A percentile compares a stretch with the other conserved stretches of the same genome.
phyloP scores from a whole-genome alignment of 108 stramenopile genomes.

The Nitzschia sp. region DNA sequence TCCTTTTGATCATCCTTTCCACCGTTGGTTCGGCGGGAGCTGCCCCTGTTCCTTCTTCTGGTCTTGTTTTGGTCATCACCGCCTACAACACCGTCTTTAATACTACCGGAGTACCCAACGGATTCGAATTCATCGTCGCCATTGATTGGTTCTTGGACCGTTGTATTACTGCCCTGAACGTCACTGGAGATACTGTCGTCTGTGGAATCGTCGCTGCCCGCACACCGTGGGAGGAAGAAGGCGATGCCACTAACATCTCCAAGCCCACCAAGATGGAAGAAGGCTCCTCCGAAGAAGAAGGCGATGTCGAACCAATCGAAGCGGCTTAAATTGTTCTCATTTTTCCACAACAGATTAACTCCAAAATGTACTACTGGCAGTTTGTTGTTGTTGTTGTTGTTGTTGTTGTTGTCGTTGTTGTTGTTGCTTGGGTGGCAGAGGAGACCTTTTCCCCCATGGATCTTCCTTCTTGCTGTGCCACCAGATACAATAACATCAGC shows the following conservation, averaged over 20 bases:
- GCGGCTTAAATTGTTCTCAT: no score
- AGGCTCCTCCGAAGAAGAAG: background rate
- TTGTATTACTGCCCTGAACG: conserved; percentile 10
- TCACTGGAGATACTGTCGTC: conserved; percentile 28
- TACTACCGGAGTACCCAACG: conserved; percentile 21
- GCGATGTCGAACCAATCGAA: no score
- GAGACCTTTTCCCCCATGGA: no score
- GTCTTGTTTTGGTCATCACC: conserved; percentile 21
- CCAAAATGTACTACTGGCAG: no score
- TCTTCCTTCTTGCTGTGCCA: no score
- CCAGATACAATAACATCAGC: no score
- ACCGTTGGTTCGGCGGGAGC: conserved; percentile 38
- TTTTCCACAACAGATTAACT: no score
- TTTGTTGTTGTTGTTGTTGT: no score
- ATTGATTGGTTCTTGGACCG: conserved; percentile 37
- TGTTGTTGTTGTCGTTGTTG: no score
- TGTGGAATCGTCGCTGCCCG: conserved; percentile 11
- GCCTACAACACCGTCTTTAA: conserved; percentile 30
- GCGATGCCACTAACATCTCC: background rate
- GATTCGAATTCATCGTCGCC: conserved; percentile 24
- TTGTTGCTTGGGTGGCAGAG: no score
- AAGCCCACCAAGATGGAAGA: conserved; percentile 7
- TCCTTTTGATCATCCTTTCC: conserved; percentile 27
- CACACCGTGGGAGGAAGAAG: background rate
- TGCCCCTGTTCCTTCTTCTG: conserved; percentile 33